phyloP scores from a whole-genome alignment of 345 rosid genomes.

The Garcia nutans region DNA sequence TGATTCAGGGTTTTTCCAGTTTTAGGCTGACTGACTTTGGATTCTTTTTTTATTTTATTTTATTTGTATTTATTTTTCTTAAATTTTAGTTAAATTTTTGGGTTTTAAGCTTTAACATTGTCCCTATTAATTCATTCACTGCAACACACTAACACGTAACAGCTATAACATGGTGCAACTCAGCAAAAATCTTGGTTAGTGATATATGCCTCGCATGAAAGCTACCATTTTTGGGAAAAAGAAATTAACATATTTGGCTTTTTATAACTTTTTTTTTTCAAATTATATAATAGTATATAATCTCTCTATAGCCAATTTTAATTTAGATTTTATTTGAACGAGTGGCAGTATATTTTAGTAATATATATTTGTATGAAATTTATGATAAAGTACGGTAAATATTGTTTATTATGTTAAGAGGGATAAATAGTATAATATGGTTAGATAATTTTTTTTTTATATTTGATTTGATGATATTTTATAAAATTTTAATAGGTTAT shows the following conservation, averaged over 20 bases:
- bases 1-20: slow-evolving; percentile 1
- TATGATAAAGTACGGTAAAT: no score
- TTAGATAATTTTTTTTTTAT: no score
- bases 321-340: no score
- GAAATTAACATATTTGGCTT: no score
- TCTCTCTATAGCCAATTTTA: neutral
- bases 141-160: neutral
- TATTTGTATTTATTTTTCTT: neutral
- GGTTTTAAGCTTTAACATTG: neutral
- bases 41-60: neutral
- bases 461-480: no score
- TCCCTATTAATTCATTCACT: neutral
- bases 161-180: neutral
- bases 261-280: neutral
- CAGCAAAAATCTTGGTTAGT: neutral
- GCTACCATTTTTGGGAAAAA: slow-evolving; percentile 10
- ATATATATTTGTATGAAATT: no score
- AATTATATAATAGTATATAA: no score
- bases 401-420: no score
- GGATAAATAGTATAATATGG: no score
- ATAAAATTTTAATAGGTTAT: no score
- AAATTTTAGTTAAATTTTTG: neutral
- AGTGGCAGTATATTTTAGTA: no score
- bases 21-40: neutral
- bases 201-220: slow-evolving; percentile 10